Conservation (phyloP, 306 rosid species). For the Vigna angularis region DNA sequence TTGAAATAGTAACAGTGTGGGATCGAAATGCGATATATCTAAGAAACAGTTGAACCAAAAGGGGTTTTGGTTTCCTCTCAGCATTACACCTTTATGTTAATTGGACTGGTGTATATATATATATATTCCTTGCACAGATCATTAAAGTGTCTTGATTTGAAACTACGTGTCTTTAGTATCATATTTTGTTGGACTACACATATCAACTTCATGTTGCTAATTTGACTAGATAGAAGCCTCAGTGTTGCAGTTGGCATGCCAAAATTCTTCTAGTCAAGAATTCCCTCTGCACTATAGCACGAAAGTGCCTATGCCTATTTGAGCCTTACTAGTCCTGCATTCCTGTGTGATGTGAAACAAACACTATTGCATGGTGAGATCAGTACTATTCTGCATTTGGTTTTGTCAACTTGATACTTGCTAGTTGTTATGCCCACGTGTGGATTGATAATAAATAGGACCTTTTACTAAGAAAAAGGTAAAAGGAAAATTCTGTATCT, state of each 20-base stretch:
- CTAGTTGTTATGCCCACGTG: conserved; percentile 17
- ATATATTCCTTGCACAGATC: conserved; percentile 2
- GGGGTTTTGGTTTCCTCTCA: conserved; percentile 11
- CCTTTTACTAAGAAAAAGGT: background rate
- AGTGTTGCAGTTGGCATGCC: background rate
- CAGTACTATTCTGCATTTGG: conserved; percentile 1
- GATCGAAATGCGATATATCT: background rate
- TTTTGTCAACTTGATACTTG: conserved; percentile 21
- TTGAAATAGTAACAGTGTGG: background rate
- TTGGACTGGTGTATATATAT: conserved; percentile 16
- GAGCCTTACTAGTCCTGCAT: conserved; percentile 5
- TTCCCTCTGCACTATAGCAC: conserved; percentile 1
- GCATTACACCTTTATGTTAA: conserved; percentile 21
- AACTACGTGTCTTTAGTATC: conserved; percentile 10
- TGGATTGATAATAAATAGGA: conserved; percentile 1
- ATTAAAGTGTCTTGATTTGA: conserved; percentile 13
- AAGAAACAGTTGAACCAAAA: background rate
- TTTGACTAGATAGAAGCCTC: conserved; percentile 28
- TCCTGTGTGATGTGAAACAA: conserved; percentile 21
- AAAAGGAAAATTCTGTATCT: background rate
- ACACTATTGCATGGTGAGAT: background rate
- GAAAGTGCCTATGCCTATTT: conserved; percentile 14
- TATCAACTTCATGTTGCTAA: conserved; percentile 19
- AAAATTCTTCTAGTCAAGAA: conserved; percentile 12
- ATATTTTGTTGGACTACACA: background rate